phyloP scores from a whole-genome alignment of 2,329 filamentous ascomycete species.

The Sarocladiaceae sp. region DNA sequence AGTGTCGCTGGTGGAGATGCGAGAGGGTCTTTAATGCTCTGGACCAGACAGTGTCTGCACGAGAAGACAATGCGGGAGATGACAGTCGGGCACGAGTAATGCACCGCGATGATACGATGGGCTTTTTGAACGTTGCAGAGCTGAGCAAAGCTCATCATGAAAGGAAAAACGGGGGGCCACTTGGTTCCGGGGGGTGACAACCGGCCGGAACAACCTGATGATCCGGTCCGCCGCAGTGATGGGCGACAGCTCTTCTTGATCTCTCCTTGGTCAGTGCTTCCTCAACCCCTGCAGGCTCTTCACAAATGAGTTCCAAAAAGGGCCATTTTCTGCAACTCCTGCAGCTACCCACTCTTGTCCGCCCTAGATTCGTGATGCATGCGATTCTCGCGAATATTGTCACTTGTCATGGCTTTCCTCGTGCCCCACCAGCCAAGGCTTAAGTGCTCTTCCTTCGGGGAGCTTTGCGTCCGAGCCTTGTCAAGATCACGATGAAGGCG shows the following conservation, averaged over 20 bases:
- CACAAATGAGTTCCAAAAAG: constrained; percentile 1
- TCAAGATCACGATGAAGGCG: too few species aligned
- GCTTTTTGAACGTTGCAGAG: too few species aligned
- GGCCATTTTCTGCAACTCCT: constrained; percentile 8
- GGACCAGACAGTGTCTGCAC: background rate
- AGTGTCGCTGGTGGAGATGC: background rate
- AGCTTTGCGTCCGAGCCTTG: background rate
- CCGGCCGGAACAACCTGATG: background rate
- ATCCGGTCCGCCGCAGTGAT: background rate
- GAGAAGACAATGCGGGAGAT: background rate
- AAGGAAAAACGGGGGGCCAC: background rate
- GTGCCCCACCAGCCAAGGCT: background rate
- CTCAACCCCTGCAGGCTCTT: constrained; percentile 1
- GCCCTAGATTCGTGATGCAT: background rate
- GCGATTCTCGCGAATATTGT: background rate
- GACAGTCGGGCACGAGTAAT: constrained; percentile 6
- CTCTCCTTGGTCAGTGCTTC: background rate
- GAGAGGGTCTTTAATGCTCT: background rate
- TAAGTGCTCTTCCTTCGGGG: too few species aligned
- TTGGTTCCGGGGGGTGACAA: constrained; percentile 4
- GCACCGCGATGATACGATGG: constrained; percentile 3
- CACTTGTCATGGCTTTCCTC: background rate
- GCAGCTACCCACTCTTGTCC: background rate
- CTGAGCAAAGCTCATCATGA: too few species aligned
- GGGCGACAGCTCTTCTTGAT: background rate